Base-by-base conservation (phyloP, 768 basidiomycete genomes). In the Pleurotus tuoliensis region DNA sequence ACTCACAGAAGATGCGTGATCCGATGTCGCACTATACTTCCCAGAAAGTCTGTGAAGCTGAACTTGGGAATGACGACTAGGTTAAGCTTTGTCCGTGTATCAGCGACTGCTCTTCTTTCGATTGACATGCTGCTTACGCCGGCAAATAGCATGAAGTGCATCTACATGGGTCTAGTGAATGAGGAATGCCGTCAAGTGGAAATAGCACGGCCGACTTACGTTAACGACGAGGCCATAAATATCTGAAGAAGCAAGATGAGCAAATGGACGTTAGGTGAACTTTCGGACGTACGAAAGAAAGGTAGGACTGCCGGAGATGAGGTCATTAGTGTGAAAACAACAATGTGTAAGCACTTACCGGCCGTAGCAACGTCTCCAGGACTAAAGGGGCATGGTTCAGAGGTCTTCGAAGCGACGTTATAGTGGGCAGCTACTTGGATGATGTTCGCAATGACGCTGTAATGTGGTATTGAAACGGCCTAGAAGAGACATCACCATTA, bases 381-480 rank as follows among this genome's bases (percentile, higher is more conserved):
- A 51, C 76, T 75, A 5, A 41, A 39, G 18, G 51, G 41, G 5
- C 51, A 39, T 22, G 38, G 11, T 8, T 15, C 15, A 38, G 51
- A 13, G 39, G 22, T 22, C 16, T 13, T 15, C 8, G 51, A 53
- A 24, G 71, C 70, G 7, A 81, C 60, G 43, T 72, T 75, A 61
- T 76, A 76, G 61, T 83, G 83, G 40, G 74, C 56, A 1, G 77
- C 78, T 72, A 74, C 83, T 68, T 87, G 84, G n/a, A 86, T 63
- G 3, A 84, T 69, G 63, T 88, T 89, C 15, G 80, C 74, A 27
- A 89, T 84, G 4, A 87, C 78, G 0, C 78, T 68, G 63, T 82
- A 84, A 65, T 90, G 88, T 0, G 88, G 65, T 56, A 90, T 83
- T 6, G 75, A 77, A 15, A 88, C 86, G 8, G 86, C 89, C 86